Percentiles rank a stretch among this genome's conserved stretches.
These are phyloP conservation scores for Talaromyces atroroseus DNA, from an alignment of 2,329 filamentous ascomycete genomes.

Conservation along the genomic window DNA sequence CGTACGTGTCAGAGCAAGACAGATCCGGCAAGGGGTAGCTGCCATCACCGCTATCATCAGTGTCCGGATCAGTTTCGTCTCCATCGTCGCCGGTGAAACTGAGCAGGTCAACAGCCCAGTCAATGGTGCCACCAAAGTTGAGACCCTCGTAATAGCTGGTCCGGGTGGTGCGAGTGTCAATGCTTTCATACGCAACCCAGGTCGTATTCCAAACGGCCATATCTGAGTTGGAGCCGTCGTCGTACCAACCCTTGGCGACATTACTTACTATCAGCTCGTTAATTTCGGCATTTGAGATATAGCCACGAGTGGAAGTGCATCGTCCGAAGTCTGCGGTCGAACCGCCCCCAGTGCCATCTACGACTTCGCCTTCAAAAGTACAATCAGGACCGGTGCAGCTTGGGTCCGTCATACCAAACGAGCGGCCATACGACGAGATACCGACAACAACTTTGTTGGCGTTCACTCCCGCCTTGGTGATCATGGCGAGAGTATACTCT, in stretches of 20 bases:
- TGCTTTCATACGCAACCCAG: not conserved
- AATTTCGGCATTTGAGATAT: no score
- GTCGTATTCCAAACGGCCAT: not conserved
- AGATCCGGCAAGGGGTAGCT: no score
- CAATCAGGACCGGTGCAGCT: slow-evolving; percentile 28
- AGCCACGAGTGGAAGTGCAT: slow-evolving; percentile 33
- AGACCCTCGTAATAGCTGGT: not conserved
- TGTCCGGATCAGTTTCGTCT: no score
- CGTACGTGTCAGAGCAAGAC: no score
- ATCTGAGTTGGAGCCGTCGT: no score
- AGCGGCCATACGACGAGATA: slow-evolving; percentile 30
- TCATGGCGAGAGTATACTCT: slow-evolving; percentile 25
- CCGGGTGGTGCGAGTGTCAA: not conserved
- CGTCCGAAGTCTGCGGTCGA: slow-evolving; percentile 26
- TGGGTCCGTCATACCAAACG: slow-evolving; percentile 26
- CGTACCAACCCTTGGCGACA: no score
- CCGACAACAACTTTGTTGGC: slow-evolving; percentile 29
- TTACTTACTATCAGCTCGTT: no score
- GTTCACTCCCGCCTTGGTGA: slow-evolving; percentile 33
- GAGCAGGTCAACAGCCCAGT: not conserved
- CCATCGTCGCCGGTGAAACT: no score
- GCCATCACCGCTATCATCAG: no score
- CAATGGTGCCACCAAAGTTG: not conserved
- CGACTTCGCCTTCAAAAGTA: no score
- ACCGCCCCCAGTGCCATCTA: slow-evolving; percentile 22